Base-by-base conservation (phyloP, 1,284 basidiomycete species). In the Papiliotrema flavescens region DNA sequence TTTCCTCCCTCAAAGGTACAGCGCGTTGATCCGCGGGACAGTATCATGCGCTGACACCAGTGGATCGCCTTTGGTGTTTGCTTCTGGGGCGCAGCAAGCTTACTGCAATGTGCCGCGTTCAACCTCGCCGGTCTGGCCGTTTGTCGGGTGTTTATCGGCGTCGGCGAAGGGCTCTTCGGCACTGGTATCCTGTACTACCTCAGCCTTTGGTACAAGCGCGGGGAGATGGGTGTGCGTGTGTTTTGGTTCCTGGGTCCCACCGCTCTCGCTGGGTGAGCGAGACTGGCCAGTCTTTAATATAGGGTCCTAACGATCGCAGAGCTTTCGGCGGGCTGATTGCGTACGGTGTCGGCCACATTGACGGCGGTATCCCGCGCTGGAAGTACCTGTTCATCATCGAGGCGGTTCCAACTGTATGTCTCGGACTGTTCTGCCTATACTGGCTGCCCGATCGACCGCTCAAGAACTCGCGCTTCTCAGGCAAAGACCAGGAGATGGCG, bases 401-500 rank as follows among this genome's bases (percentile, higher is more conserved):
- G 23, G 43, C 22, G n/a, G 15, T 45, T 4, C 58, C 52, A 14
- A 1, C 81, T 82, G 64, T 91, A 7, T 22, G 87, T 0, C 77
- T 90, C n/a, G 89, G 86, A 1, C 28, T 87, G 8, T 28, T 84
- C 22, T 81, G 86, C 2, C 71, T 86, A 54, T 78, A 83, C 54
- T 75, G 85, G 52, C 78, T 92, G 0, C 89, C 89, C 0, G 81
- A 85, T 54, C 79, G 88, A 22, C 90, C 89, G 0, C 20, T 40
- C n/a, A 40, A 40, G 39, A 40, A 40, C 20, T 40, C 39, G 7
- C 39, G 39, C 39, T 40, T 40, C 39, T n/a, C 17, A 17, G 39
- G 39, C 39, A 40, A 40, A 7, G 87, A 90, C 65, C 82, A 84
- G 19, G 81, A 82, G 1, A 81, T 81, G 53, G 43, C 20, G 8